Base-by-base conservation (phyloP, 2,329 filamentous ascomycete genomes). In the Periconia sp. region DNA sequence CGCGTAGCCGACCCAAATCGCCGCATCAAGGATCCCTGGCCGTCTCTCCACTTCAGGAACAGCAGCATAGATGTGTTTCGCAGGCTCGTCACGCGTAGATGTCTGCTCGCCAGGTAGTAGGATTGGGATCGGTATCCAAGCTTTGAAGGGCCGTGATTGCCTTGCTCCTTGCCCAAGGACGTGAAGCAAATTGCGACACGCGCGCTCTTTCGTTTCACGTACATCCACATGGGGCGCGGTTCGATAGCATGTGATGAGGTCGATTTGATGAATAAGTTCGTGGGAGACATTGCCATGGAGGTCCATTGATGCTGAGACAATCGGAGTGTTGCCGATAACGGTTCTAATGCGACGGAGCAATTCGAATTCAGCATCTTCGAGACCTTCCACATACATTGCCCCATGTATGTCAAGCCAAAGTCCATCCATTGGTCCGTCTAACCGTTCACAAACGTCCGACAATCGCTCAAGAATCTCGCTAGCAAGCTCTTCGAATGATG, bases 381-480 rank as follows among this genome's bases (percentile, higher is more conserved):
- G 17, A 5, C 32, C 40, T 21, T 42, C 40, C 2, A 42, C 40
- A 19, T 23, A 42, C 32, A 42, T 36, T 5, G 40, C 40, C 10
- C 40, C 40, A 15, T 42, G 40, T 11, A 42, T 42, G 15, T 42
- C 40, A 25, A 42, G 31, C 40, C 40, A 42, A 5, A 42, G 13
- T 5, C 40, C 40, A 12, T 42, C 40, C 13, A 42, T 16, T 13
- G 23, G 22, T 11, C 16, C 4, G 4, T 30, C 5, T 13, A 39
- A 17, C 7, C 24, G 13, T 11, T 42, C 9, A 11, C 23, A 29
- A 5, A 42, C 36, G 11, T 31, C 24, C 11, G 32, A 19, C 16
- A 42, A 24, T 4, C 32, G 23, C 5, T 13, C 5, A 3, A 18
- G 15, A 34, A 42, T 42, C 17, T 42, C 40, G 11, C 10, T 24